A percentile compares a stretch with the other conserved stretches of the same genome.
phyloP scores from a whole-genome alignment of 179 eudicot genomes.

The Spergularia azorica region DNA sequence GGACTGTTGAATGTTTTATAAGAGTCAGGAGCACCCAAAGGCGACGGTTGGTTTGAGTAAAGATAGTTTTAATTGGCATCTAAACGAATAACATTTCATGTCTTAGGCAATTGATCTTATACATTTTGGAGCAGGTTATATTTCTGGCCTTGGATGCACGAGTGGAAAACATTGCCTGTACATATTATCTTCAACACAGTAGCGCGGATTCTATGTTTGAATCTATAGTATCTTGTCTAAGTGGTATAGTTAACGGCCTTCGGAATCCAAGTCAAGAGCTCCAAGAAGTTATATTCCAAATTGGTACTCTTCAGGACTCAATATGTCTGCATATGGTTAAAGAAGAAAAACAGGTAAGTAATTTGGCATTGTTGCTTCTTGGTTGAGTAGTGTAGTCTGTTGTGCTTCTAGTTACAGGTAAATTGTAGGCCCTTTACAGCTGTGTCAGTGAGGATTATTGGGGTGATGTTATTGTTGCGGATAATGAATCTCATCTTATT shows the following conservation, averaged over 20 bases:
- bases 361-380: neutral
- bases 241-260: slow-evolving; percentile 41
- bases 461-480: slow-evolving; percentile 1
- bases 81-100: neutral
- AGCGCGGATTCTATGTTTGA: slow-evolving; percentile 59
- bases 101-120: slow-evolving; percentile 1
- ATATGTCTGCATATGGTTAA: slow-evolving; percentile 82
- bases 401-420: neutral
- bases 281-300: slow-evolving; percentile 59
- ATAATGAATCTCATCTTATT: neutral
- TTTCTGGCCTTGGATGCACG: slow-evolving; percentile 51
- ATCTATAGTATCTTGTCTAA: slow-evolving; percentile 52
- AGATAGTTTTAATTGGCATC: neutral
- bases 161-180: slow-evolving; percentile 57
- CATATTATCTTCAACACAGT: slow-evolving; percentile 68
- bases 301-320: slow-evolving; percentile 53
- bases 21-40: neutral
- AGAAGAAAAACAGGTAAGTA: slow-evolving; percentile 85
- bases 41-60: too few relatives aligned
- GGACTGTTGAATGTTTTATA: neutral
- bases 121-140: slow-evolving; percentile 24
- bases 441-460: neutral
- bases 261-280: slow-evolving; percentile 37
- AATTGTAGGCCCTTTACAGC: neutral
- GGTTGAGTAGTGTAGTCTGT: neutral